Percentiles rank a stretch among this genome's conserved stretches.
Conservation (phyloP, 495 filamentous ascomycete genomes). For the Neurospora sublineolata region DNA sequence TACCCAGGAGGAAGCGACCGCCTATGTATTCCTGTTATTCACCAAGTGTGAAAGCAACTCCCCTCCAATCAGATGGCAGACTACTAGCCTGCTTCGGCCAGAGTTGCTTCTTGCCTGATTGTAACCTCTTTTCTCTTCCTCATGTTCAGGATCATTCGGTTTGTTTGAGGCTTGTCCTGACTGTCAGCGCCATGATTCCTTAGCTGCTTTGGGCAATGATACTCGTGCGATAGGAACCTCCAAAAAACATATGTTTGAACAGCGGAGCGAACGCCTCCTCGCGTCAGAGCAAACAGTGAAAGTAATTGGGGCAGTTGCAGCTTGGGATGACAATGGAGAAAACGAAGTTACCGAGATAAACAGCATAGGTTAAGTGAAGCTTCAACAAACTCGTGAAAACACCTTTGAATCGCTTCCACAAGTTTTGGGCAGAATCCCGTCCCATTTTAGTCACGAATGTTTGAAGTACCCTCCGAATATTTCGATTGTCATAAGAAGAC, state of each 20-base stretch:
- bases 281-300: neutral
- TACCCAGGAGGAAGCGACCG: neutral
- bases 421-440: neutral
- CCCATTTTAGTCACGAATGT: neutral
- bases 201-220: neutral
- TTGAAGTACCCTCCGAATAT: neutral
- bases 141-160: neutral
- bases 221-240: neutral
- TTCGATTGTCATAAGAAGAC: neutral
- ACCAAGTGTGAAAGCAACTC: neutral
- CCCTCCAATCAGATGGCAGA: neutral
- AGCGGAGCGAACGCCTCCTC: neutral
- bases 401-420: neutral
- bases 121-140: neutral
- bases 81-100: neutral
- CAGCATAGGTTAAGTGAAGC: neutral
- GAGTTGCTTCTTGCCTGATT: neutral
- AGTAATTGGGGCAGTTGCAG: neutral
- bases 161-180: neutral
- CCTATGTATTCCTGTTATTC: neutral
- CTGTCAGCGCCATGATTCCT: neutral
- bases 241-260: neutral
- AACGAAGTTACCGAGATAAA: neutral
- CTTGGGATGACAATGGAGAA: neutral
- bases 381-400: neutral